A percentile compares a stretch with the other conserved stretches of the same genome.
These are phyloP conservation scores for Diaporthe ampelina DNA, from an alignment of 2,329 filamentous ascomycete species.

Conservation along the genomic window DNA sequence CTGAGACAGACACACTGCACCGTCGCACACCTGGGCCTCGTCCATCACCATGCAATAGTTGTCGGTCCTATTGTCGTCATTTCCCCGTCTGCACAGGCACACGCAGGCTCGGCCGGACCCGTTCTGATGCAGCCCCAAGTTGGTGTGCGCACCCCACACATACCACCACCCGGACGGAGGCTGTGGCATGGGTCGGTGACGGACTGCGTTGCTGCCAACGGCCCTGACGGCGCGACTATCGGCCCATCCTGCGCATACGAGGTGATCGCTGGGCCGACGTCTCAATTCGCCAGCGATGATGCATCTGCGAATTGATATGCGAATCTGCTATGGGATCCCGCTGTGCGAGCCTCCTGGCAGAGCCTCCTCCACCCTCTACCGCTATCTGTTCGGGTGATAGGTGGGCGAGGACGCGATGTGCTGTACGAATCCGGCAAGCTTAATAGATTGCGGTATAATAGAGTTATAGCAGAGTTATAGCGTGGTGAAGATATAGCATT, in stretches of 20 bases:
- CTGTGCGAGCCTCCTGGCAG: background rate
- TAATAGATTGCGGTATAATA: background rate
- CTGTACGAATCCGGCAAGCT: background rate
- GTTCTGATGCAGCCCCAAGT: constrained; percentile 26
- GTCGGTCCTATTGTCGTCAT: constrained; percentile 13
- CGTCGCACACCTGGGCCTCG: no score
- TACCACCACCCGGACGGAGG: constrained; percentile 19
- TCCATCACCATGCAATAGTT: background rate
- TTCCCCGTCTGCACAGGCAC: constrained; percentile 16
- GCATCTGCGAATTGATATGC: background rate
- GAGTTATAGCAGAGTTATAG: background rate
- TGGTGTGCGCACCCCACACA: constrained; percentile 19
- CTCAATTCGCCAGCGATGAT: background rate
- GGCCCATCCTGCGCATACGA: constrained; percentile 17
- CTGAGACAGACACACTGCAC: background rate
- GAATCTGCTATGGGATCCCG: no score
- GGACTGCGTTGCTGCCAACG: background rate
- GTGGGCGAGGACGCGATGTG: background rate
- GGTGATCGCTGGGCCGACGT: constrained; percentile 20
- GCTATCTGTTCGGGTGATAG: background rate
- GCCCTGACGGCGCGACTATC: background rate
- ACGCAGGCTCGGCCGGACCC: constrained; percentile 12
- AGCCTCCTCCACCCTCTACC: background rate
- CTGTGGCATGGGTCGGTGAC: background rate
- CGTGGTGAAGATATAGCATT: background rate